These are phyloP conservation scores for Inga oerstediana DNA, from an alignment of 306 rosid species.

Conservation along the genomic window DNA sequence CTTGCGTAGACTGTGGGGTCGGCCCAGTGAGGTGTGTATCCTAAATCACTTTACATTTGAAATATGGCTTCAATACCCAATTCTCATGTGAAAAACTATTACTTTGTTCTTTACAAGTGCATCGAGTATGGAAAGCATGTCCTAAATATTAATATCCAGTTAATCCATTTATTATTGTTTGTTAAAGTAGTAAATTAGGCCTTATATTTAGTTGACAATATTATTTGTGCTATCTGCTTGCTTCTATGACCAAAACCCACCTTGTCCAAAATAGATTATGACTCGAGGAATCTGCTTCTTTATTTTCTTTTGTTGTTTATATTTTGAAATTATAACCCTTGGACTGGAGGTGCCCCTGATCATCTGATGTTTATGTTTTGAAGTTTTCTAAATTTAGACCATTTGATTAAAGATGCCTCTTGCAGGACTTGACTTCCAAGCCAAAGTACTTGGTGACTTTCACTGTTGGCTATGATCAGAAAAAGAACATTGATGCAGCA, in stretches of 20 bases:
- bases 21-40: constrained; percentile 82
- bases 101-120: neutral
- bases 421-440: constrained; percentile 85
- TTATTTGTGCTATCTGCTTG: constrained; percentile 12
- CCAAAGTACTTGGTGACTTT: constrained; percentile 94
- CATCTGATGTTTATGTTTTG: constrained; percentile 12
- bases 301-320: constrained; percentile 32
- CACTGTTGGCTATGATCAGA: constrained; percentile 89
- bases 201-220: neutral
- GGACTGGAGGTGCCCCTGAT: constrained; percentile 20
- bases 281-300: constrained; percentile 3
- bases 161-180: neutral
- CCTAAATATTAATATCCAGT: neutral
- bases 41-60: constrained; percentile 4
- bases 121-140: constrained; percentile 10
- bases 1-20: constrained; percentile 94
- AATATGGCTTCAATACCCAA: neutral
- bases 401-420: constrained; percentile 44
- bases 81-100: neutral
- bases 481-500: constrained; percentile 74
- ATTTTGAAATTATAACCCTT: constrained; percentile 10
- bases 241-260: neutral
- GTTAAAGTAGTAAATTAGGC: constrained; percentile 1
- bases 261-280: constrained; percentile 4
- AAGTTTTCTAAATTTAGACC: constrained; percentile 24